Conservation (phyloP, 1,284 basidiomycete species). For the Cryptococcus sp. region DNA sequence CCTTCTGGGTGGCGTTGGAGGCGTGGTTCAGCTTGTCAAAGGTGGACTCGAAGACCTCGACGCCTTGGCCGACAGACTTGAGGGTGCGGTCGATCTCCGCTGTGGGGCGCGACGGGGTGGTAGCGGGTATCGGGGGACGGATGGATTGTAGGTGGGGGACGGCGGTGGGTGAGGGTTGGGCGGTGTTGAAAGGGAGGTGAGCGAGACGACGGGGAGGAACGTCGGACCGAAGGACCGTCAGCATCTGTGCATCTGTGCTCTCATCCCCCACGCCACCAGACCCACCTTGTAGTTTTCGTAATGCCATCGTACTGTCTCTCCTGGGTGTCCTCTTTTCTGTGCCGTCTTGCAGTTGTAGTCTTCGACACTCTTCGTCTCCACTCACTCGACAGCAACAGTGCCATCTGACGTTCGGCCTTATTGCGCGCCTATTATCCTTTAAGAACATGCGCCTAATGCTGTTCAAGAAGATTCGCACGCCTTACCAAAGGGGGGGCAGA, state of each 20-base stretch:
- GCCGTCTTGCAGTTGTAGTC: too few species aligned
- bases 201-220: not conserved
- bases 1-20: slow-evolving; percentile 86
- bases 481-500: too few species aligned
- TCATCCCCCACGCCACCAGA: too few species aligned
- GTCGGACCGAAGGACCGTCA: not conserved
- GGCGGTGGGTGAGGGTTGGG: not conserved
- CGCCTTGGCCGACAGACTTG: slow-evolving; percentile 89
- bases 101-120: slow-evolving; percentile 44
- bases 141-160: not conserved
- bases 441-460: too few species aligned
- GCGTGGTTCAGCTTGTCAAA: slow-evolving; percentile 95
- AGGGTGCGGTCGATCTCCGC: slow-evolving; percentile 95
- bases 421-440: too few species aligned
- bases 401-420: too few species aligned
- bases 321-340: too few species aligned
- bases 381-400: too few species aligned
- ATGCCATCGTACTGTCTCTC: too few species aligned
- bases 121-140: not conserved
- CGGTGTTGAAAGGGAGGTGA: not conserved
- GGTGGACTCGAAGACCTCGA: slow-evolving; percentile 90
- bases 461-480: too few species aligned
- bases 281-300: too few species aligned
- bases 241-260: not conserved
- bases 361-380: too few species aligned